Evolutionary conservation across 352 stramenopile species (phyloP).

Genomic region (Peronospora belbahrii): DNA sequence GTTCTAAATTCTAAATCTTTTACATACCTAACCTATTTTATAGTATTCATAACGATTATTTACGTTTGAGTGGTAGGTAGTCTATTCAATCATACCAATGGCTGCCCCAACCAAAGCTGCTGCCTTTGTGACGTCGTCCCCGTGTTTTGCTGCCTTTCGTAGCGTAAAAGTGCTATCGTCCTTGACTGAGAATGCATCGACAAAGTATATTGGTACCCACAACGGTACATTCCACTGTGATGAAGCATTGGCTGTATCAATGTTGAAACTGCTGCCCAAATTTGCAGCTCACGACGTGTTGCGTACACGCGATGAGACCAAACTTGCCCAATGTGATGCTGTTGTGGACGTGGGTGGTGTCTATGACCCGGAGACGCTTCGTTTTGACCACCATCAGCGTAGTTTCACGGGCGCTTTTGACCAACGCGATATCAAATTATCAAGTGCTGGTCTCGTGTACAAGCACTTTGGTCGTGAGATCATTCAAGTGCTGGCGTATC

Average conservation of each 20-base stretch:
- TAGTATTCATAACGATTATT: too few species aligned
- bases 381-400: conserved; percentile 98
- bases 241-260: conserved; percentile 94
- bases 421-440: conserved; percentile 87
- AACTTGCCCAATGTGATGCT: conserved; percentile 90
- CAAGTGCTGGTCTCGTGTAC: conserved; percentile 95
- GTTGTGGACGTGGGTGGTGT: conserved; percentile 96
- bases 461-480: conserved; percentile 97
- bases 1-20: too few species aligned
- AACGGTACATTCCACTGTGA: conserved; percentile 98
- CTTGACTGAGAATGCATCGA: conserved; percentile 30
- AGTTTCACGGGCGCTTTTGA: conserved; percentile 85
- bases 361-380: conserved; percentile 85
- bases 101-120: conserved; percentile 56
- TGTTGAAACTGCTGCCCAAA: conserved; percentile 91
- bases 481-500: conserved; percentile 65
- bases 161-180: conserved; percentile 47
- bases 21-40: too few species aligned
- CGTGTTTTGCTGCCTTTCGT: conserved; percentile 57
- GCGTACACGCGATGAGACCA: conserved; percentile 85
- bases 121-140: conserved; percentile 51
- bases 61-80: too few species aligned
- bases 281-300: conserved; percentile 80
- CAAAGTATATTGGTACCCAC: conserved; percentile 95
- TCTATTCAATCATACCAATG: too few species aligned